Base-by-base conservation (phyloP, 441 rosid species). In the Gossypium davidsonii region DNA sequence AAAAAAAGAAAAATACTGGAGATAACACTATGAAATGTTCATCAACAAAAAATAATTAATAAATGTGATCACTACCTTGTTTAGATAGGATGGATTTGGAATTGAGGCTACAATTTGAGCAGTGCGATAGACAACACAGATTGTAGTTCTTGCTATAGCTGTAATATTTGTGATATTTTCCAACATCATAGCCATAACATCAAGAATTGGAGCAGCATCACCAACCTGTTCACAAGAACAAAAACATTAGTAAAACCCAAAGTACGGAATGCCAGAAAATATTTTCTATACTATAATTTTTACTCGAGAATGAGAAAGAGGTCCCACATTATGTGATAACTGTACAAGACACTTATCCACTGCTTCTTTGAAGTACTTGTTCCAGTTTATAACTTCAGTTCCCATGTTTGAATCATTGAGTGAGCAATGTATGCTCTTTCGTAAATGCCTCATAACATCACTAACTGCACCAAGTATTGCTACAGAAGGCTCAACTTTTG, bases 141-240 rank as follows among this genome's bases (percentile, higher is more conserved):
- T 82, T 28, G 94, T 93, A 42, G 96, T 85, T 87, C 92, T 88
- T 70, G 93, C 89, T 65, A 89, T 85, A 56, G 85, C 86, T 49
- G 92, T 83, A 80, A 90, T 76, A 81, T 82, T 84, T 75, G 98
- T 88, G 73, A 91, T 87, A 80, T 91, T 93, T 84, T 93, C 98
- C 85, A 96, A 79, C 91, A 88, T 91, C 77, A 79, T 83, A 74
- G 98, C 96, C 97, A 91, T 90, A 46, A 89, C 81, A 76, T 91
- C 96, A 76, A 96, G 93, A 78, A 91, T 86, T 39, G 97, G 94
- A 68, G 94, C 93, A 46, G 97, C 94, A 81, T 96, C 97, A 79
- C 99, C 99, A 67, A 93, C 93, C 98, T 93, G 82, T 55, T 17
- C 70, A 79, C 46, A 69, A 52, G 49, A 52, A 52, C n/a, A 52